Evolutionary conservation across 2,329 filamentous ascomycete genomes (phyloP).

Genomic region (Bimuria novae-zelandiae): DNA sequence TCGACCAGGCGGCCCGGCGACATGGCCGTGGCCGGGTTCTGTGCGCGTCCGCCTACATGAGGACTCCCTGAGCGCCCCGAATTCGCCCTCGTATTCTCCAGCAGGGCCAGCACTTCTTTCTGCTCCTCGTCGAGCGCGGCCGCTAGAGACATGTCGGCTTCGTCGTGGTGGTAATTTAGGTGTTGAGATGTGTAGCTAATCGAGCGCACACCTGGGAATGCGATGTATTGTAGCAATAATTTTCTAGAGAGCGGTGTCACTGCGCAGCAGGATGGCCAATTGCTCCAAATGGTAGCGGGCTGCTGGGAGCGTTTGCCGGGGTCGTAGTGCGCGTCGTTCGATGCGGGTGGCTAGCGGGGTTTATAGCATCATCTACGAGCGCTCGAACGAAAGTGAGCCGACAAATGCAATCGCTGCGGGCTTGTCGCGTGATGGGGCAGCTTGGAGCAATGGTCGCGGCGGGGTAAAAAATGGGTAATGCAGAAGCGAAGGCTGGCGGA

Average conservation of each 20-base stretch:
- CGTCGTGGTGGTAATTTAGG: conserved; percentile 10
- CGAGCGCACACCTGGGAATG: not conserved
- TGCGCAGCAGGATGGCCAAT: conserved; percentile 1
- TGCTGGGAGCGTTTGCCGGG: conserved; percentile 8
- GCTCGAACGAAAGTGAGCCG: not conserved
- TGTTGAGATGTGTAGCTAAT: not conserved
- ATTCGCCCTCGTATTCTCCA: conserved; percentile 54
- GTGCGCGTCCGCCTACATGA: conserved; percentile 53
- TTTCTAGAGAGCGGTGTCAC: not conserved
- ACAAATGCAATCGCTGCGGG: conserved; percentile 15
- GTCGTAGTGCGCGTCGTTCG: conserved; percentile 23
- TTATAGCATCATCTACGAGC: conserved; percentile 26
- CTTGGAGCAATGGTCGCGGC: conserved; percentile 20
- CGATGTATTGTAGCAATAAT: not conserved
- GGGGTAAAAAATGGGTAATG: conserved; percentile 33
- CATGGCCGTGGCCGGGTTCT: conserved; percentile 53
- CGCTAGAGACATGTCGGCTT: conserved; percentile 70
- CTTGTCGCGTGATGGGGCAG: conserved; percentile 14
- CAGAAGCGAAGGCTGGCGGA: conserved; percentile 30
- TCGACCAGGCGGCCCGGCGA: conserved; percentile 69
- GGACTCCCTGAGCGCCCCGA: conserved; percentile 36
- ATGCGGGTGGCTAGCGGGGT: conserved; percentile 17
- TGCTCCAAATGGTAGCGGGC: not conserved
- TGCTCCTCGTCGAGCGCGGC: conserved; percentile 78
- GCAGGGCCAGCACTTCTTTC: conserved; percentile 70